These are phyloP conservation scores for Violaceomyces palustris DNA, from an alignment of 1,284 basidiomycete genomes.

Conservation along the genomic window DNA sequence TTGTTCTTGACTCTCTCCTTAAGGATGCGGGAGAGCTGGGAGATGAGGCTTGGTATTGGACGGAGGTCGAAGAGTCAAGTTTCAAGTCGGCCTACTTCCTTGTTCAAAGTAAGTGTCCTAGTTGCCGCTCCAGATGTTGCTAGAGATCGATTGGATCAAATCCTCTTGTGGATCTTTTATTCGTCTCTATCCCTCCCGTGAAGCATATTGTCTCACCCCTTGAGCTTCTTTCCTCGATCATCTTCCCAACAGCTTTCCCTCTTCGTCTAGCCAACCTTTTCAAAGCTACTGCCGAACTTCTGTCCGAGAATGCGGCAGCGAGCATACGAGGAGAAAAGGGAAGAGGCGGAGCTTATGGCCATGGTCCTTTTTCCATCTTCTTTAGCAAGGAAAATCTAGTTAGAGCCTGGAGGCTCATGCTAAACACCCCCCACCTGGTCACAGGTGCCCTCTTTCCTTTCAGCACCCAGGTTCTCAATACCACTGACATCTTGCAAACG, in stretches of 20 bases:
- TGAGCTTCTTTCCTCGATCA: neutral
- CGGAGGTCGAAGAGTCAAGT: slow-evolving; percentile 32
- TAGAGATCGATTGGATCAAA: too few species aligned
- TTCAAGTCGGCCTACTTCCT: slow-evolving; percentile 18
- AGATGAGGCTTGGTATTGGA: slow-evolving; percentile 42
- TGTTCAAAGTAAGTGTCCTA: slow-evolving; percentile 25
- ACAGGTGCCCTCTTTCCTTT: slow-evolving; percentile 38
- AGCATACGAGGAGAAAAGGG: too few species aligned
- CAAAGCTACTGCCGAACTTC: slow-evolving; percentile 14
- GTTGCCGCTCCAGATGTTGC: too few species aligned
- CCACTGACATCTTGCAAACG: too few species aligned
- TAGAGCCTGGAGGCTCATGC: too few species aligned
- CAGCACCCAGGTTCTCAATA: too few species aligned
- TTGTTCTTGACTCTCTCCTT: slow-evolving; percentile 27
- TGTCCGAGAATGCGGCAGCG: slow-evolving; percentile 20
- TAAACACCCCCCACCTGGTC: slow-evolving; percentile 31
- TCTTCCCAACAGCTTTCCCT: slow-evolving; percentile 6
- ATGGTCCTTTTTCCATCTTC: too few species aligned
- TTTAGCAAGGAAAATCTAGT: too few species aligned
- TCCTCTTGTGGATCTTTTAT: too few species aligned
- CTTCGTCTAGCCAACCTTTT: slow-evolving; percentile 17
- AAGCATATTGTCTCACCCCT: too few species aligned
- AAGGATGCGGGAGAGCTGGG: slow-evolving; percentile 31
- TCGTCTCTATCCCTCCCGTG: too few species aligned
- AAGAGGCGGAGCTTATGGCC: too few species aligned